Evolutionary conservation across 108 stramenopile species (phyloP), one percentile per base, ranked within the genome.

Genomic region (Nannochloropsis salina): DNA sequence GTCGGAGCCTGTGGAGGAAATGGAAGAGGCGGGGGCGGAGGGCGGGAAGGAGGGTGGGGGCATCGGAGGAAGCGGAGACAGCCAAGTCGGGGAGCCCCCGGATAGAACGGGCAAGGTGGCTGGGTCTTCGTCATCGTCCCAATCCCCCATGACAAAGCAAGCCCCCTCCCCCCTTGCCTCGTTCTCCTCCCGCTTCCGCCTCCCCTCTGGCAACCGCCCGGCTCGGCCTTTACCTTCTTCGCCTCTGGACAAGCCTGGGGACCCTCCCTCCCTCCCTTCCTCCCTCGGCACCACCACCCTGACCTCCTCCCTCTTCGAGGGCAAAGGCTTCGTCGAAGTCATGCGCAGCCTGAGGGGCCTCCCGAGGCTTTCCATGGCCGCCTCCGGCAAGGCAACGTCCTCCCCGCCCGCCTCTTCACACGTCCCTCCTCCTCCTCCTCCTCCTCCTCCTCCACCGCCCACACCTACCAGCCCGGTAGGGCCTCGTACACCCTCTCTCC

Each of bases 231-330:
- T n/a, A 3, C 2, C 61, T 1, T n/a, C n/a, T 2, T 5, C 61
- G 20, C 61, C 2, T n/a, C 61, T 4, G 31, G 31, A n/a, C n/a
- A n/a, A n/a, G n/a, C n/a, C n/a, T n/a, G n/a, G n/a, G n/a, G 61
- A 20, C 61, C 61, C 61, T 74, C 61, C 61, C 61, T 74, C 61
- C 61, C n/a, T 74, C n/a, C 61, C 61, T 15, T 74, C 61, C 61
- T 74, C 61, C 61, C 61, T 74, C 61, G n/a, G 61, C 61, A 74
- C 61, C 61, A 74, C 5, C 61, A 5, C 61, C 61, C n/a, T 74
- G 61, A 74, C 61, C 61, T 74, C 61, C 61, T 6, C 61, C 61
- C n/a, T 74, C 5, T 6, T 74, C 20, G 61, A 74, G 8, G 61
- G 61, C n/a, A 15, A n/a, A n/a, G 61, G 61, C 61, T 74, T 74